phyloP scores from a whole-genome alignment of 305 asterid species.

The Ilex paraguariensis region DNA sequence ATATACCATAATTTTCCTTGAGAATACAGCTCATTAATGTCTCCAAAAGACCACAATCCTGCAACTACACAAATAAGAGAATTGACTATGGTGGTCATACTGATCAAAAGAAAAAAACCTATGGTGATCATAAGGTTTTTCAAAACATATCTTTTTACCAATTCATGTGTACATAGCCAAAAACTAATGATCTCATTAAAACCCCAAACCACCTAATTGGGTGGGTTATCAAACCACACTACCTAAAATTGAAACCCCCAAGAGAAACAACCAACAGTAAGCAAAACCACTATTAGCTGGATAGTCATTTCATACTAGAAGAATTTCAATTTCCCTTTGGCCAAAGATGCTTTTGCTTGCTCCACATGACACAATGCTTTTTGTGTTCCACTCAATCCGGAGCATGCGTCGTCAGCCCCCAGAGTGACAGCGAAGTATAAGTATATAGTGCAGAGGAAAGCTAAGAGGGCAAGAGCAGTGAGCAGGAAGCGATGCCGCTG shows the following conservation, averaged over 20 bases:
- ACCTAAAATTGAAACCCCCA: not conserved
- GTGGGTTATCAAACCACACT: not conserved
- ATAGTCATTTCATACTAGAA: slow-evolving; percentile 16
- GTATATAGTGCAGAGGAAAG: slow-evolving; percentile 85
- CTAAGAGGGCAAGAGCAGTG: slow-evolving; percentile 70
- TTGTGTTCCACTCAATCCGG: slow-evolving; percentile 29
- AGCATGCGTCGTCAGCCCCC: slow-evolving; percentile 41
- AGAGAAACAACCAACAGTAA: too few relatives aligned
- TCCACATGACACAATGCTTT: slow-evolving; percentile 35
- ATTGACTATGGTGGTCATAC: too few relatives aligned
- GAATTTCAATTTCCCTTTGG: slow-evolving; percentile 37
- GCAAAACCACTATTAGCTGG: too few relatives aligned
- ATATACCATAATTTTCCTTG: too few relatives aligned
- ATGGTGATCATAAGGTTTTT: too few relatives aligned
- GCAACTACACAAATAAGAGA: too few relatives aligned
- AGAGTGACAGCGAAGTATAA: slow-evolving; percentile 96
- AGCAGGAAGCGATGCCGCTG: slow-evolving; percentile 88
- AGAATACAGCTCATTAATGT: too few relatives aligned
- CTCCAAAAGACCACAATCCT: too few relatives aligned
- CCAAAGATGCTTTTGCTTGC: slow-evolving; percentile 28
- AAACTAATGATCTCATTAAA: too few relatives aligned
- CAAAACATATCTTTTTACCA: too few relatives aligned
- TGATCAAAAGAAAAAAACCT: too few relatives aligned
- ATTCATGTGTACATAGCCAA: too few relatives aligned
- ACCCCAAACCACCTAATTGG: not conserved